Evolutionary conservation across 805 yeast species (phyloP).

Genomic region (Monosporozyma servazzii): DNA sequence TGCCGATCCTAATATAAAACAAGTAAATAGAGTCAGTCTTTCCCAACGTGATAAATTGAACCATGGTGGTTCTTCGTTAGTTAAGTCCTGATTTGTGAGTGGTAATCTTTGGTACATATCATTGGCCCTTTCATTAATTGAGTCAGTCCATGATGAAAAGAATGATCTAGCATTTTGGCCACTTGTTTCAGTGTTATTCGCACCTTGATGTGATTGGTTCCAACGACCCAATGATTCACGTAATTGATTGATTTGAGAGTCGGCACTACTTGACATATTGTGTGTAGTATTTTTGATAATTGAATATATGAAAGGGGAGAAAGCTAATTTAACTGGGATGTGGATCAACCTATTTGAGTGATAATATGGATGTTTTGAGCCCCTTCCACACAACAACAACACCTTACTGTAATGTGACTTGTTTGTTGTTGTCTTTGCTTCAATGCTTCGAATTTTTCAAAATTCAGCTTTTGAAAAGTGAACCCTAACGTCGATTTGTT

Average conservation of each 20-base stretch:
- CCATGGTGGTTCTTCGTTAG: constrained; percentile 61
- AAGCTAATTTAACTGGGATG: not conserved
- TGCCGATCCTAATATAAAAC: constrained; percentile 67
- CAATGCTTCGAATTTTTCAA: too few relatives aligned
- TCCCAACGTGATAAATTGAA: constrained; percentile 69
- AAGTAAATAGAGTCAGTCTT: constrained; percentile 63
- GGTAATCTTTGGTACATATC: constrained; percentile 62
- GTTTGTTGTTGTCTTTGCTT: too few relatives aligned
- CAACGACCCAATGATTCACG: constrained; percentile 35
- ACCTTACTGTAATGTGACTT: too few relatives aligned
- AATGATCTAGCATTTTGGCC: constrained; percentile 31
- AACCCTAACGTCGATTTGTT: too few relatives aligned
- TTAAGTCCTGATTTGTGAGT: constrained; percentile 43
- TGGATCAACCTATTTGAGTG: too few relatives aligned
- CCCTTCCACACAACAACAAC: too few relatives aligned
- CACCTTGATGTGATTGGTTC: constrained; percentile 24
- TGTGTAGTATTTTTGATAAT: not conserved
- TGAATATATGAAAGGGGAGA: too few relatives aligned
- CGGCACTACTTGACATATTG: constrained; percentile 3
- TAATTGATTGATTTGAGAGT: constrained; percentile 12
- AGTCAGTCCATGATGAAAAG: constrained; percentile 33
- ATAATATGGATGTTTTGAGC: too few relatives aligned
- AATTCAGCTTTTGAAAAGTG: too few relatives aligned
- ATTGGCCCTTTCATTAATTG: constrained; percentile 35
- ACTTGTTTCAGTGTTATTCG: constrained; percentile 10